These are phyloP conservation scores for Yamadazyma scolyti DNA, from an alignment of 805 yeast species.

Conservation along the genomic window DNA sequence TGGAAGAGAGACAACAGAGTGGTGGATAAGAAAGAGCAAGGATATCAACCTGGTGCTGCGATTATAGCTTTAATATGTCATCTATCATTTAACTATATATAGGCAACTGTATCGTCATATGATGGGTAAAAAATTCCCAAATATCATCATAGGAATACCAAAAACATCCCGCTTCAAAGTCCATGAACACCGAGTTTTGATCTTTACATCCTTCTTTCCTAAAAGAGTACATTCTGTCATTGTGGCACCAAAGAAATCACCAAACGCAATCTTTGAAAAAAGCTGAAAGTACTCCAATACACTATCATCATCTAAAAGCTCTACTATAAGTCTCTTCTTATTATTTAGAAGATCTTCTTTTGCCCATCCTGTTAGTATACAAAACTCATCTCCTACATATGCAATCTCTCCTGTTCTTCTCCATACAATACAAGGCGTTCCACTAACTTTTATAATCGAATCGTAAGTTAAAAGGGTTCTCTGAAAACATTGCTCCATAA, in stretches of 20 bases:
- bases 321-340: conserved; percentile 70
- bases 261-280: conserved; percentile 82
- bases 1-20: too few species aligned
- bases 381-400: conserved; percentile 91
- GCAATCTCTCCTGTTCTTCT: conserved; percentile 93
- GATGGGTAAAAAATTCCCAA: conserved; percentile 89
- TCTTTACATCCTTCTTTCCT: conserved; percentile 52
- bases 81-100: too few species aligned
- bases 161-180: conserved; percentile 92
- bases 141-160: conserved; percentile 95
- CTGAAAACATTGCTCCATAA: conserved; percentile 96
- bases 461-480: conserved; percentile 87
- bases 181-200: conserved; percentile 84
- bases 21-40: too few species aligned
- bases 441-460: conserved; percentile 75
- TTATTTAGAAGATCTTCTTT: conserved; percentile 58
- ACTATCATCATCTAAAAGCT: conserved; percentile 81
- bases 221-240: conserved; percentile 81
- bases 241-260: conserved; percentile 82
- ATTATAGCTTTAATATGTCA: background rate
- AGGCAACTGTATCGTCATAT: too few species aligned
- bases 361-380: conserved; percentile 88
- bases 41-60: too few species aligned
- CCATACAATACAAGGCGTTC: conserved; percentile 96
- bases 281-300: conserved; percentile 85